Evolutionary conservation across 306 rosid genomes (phyloP), one percentile per base, ranked within the genome.

Genomic region (Prunus armeniaca): DNA sequence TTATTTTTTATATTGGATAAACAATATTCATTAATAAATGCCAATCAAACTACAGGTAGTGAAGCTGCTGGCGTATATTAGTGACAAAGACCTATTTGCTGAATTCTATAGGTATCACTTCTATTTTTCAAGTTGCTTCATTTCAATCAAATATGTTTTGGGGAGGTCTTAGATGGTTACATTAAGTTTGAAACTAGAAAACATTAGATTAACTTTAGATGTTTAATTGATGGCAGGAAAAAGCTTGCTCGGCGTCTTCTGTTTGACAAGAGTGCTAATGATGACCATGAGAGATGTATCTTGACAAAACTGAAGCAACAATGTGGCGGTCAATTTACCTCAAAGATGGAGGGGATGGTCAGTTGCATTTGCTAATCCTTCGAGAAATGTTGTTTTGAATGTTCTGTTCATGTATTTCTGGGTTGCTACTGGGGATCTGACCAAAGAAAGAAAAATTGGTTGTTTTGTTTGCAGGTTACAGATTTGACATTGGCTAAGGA

Each of bases 271-370:
- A 86, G 89, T 74, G 89, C 89, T 60, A 86, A 82, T 34, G 89
- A 86, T 62, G 89, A 86, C 70, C 89, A 86, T 20, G 89, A 86
- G 82, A 82, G 89, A 82, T 82, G 89, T 69, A 86, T 86, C 49
- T 76, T 86, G 79, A 86, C 86, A 43, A 86, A 86, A 75, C 72
- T 86, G 77, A 86, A 86, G 77, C 89, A 86, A 74, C 89, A 86
- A 77, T 86, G 89, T 65, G 89, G 86, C 17, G 89, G 86, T 63
- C 86, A 82, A 79, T 82, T 86, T 77, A 86, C 89, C 66, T 86
- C 89, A 69, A 86, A 86, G 86, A 86, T 86, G 89, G 89, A 86
- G 80, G 86, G 89, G 62, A 86, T 86, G 89, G 89, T 86, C 47
- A 12, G 84, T 75, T 43, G 12, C 73, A 63, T 47, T 69, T 9